Conservation (phyloP, 768 basidiomycete genomes). For the Suillus subluteus region DNA sequence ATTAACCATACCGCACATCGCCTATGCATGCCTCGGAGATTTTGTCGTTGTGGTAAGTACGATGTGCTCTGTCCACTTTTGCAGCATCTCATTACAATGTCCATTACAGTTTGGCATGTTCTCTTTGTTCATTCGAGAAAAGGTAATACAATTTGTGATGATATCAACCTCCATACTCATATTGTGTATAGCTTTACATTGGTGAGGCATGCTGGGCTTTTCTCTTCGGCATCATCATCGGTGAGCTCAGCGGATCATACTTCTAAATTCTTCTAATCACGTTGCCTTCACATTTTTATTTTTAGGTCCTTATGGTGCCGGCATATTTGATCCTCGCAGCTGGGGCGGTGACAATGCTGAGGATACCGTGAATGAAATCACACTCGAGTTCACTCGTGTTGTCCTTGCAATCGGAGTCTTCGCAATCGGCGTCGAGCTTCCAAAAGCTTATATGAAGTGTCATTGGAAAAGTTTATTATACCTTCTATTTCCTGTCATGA, state of each 20-base stretch:
- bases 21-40: conserved; percentile 78
- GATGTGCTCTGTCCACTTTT: not conserved
- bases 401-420: conserved; percentile 97
- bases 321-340: conserved; percentile 78
- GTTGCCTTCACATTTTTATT: conserved; percentile 16
- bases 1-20: conserved; percentile 71
- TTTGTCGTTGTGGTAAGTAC: conserved; percentile 75
- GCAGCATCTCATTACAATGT: not conserved
- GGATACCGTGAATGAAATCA: conserved; percentile 69
- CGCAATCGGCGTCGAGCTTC: conserved; percentile 96
- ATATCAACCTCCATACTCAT: not conserved
- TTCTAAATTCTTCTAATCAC: conserved; percentile 3
- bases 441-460: conserved; percentile 91
- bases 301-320: conserved; percentile 79
- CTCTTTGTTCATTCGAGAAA: conserved; percentile 88
- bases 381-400: conserved; percentile 87
- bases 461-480: conserved; percentile 92
- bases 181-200: conserved; percentile 69
- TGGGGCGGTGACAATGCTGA: conserved; percentile 60
- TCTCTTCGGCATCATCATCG: conserved; percentile 88
- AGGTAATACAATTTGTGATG: conserved; percentile 43
- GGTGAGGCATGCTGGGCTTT: conserved; percentile 98
- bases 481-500: conserved; percentile 81
- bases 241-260: conserved; percentile 42
- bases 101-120: conserved; percentile 88